Conservation (phyloP, 768 basidiomycete species). For the Kockovaella imperatae region DNA sequence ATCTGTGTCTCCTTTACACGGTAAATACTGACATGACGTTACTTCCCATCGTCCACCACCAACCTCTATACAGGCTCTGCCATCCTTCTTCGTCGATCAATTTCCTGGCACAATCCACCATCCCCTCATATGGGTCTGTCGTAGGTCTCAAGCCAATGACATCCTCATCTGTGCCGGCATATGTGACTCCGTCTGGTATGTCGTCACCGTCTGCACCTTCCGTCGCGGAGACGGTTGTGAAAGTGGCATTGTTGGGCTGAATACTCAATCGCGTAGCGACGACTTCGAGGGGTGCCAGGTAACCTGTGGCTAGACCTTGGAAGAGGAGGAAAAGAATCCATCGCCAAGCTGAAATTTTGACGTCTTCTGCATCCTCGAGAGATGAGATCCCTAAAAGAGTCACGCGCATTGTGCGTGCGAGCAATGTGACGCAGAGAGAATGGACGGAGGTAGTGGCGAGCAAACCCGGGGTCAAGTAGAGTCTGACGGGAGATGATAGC, state of each 20-base stretch:
- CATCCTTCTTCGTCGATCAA: slow-evolving; percentile 41
- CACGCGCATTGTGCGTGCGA: slow-evolving; percentile 34
- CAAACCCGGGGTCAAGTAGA: slow-evolving; percentile 43
- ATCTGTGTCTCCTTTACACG: too few relatives aligned
- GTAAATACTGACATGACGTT: slow-evolving; percentile 29
- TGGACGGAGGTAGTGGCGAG: slow-evolving; percentile 36
- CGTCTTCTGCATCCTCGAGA: slow-evolving; percentile 21
- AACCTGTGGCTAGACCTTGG: slow-evolving; percentile 37
- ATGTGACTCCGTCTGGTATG: slow-evolving; percentile 34
- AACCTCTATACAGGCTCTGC: slow-evolving; percentile 39
- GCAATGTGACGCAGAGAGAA: slow-evolving; percentile 38
- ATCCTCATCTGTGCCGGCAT: slow-evolving; percentile 42
- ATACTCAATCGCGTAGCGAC: slow-evolving; percentile 38
- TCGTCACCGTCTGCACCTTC: slow-evolving; percentile 17
- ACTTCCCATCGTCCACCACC: slow-evolving; percentile 42
- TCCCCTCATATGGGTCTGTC: slow-evolving; percentile 40
- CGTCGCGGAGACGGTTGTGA: slow-evolving; percentile 5
- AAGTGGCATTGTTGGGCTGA: slow-evolving; percentile 34
- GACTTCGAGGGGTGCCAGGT: slow-evolving; percentile 43
- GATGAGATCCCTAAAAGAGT: slow-evolving; percentile 24
- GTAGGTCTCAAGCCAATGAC: slow-evolving; percentile 44
- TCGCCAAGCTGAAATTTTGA: slow-evolving; percentile 19
- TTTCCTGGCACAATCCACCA: slow-evolving; percentile 40
- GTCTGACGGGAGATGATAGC: slow-evolving; percentile 33
- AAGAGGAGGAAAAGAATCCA: slow-evolving; percentile 40